Conservation (phyloP, 2,329 filamentous ascomycete genomes). For the Sporothrix globosa region DNA sequence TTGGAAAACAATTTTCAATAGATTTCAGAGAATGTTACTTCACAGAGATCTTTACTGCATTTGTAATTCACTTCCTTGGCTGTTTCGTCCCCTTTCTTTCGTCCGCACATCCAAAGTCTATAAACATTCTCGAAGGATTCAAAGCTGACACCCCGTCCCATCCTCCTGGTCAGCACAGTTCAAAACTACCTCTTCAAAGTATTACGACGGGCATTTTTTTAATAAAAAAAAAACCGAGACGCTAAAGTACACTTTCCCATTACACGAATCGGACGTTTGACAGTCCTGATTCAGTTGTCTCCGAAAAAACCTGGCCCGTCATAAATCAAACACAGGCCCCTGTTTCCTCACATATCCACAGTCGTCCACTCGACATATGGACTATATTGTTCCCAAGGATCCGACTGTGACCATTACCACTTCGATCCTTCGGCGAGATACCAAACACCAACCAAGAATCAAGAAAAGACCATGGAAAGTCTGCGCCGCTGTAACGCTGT, state of each 20-base stretch:
- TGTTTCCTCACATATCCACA: no score
- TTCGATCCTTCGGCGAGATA: constrained; percentile 3
- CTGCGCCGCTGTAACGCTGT: not conserved
- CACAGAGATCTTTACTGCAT: not conserved
- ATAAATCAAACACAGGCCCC: not conserved
- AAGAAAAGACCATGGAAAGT: not conserved
- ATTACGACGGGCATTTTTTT: no score
- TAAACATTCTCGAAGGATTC: constrained; percentile 18
- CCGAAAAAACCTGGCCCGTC: not conserved
- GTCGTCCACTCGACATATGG: not conserved
- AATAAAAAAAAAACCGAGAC: no score
- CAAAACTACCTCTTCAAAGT: not conserved
- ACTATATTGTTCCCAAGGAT: constrained; percentile 3
- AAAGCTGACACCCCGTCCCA: not conserved
- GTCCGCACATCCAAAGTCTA: not conserved
- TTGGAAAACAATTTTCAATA: not conserved
- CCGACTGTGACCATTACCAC: not conserved
- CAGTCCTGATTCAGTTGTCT: not conserved
- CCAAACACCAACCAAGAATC: not conserved
- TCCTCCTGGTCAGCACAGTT: not conserved
- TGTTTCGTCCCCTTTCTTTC: not conserved
- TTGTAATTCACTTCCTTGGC: not conserved
- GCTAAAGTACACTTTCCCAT: no score
- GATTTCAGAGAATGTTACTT: not conserved
- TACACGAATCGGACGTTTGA: not conserved